phyloP scores from a whole-genome alignment of 2,329 filamentous ascomycete genomes.

The Monosporascus ibericus region DNA sequence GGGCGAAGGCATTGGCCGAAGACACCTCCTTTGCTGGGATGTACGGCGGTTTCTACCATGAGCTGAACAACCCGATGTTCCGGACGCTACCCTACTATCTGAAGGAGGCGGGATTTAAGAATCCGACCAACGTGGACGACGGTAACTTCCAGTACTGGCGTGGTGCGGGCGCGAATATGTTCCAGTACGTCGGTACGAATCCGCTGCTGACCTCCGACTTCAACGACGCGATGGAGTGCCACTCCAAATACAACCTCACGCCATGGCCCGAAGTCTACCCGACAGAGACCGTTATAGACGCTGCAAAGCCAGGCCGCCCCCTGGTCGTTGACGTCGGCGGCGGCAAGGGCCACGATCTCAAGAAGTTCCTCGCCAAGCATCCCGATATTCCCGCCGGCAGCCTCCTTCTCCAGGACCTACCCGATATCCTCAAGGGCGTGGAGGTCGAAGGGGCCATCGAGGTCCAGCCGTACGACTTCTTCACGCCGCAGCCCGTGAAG shows the following conservation, averaged over 20 bases:
- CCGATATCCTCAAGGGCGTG: slow-evolving; percentile 20
- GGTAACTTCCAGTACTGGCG: slow-evolving; percentile 28
- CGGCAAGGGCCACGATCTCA: slow-evolving; percentile 30
- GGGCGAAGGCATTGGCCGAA: slow-evolving; percentile 22
- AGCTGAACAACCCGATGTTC: slow-evolving; percentile 27
- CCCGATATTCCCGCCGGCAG: slow-evolving; percentile 16
- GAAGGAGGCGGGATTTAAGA: slow-evolving; percentile 25
- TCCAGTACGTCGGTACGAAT: slow-evolving; percentile 25
- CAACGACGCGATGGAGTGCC: slow-evolving; percentile 31
- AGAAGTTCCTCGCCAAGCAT: slow-evolving; percentile 25
- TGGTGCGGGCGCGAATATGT: slow-evolving; percentile 21
- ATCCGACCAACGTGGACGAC: slow-evolving; percentile 26
- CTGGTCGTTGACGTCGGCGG: slow-evolving; percentile 31
- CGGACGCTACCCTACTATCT: slow-evolving; percentile 26
- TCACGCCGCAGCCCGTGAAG: slow-evolving; percentile 32
- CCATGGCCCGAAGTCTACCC: slow-evolving; percentile 31
- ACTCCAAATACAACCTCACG: slow-evolving; percentile 31
- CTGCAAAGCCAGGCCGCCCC: slow-evolving; percentile 19
- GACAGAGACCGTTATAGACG: slow-evolving; percentile 23
- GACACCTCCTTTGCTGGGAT: slow-evolving; percentile 23
- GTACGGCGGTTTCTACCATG: slow-evolving; percentile 28
- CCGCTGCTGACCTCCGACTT: slow-evolving; percentile 25
- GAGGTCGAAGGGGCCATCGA: slow-evolving; percentile 19
- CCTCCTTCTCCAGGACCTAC: slow-evolving; percentile 29
- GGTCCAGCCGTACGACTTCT: slow-evolving; percentile 29